phyloP scores from a whole-genome alignment of 345 rosid species.

The Eutrema heterophyllum region DNA sequence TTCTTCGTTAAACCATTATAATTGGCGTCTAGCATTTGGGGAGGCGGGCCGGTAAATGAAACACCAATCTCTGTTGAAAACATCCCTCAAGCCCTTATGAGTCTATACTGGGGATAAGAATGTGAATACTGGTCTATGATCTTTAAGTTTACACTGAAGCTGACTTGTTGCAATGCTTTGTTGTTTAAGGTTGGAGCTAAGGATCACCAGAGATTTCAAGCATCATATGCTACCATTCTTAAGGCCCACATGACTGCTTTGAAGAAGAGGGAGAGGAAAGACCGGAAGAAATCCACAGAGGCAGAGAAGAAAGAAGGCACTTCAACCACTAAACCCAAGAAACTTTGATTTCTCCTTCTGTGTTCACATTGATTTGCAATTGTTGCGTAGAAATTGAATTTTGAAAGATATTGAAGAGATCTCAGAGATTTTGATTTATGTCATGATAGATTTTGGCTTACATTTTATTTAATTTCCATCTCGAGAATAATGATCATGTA shows the following conservation, averaged over 20 bases:
- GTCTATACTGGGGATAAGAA: not conserved
- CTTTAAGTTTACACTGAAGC: not conserved
- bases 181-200: conserved; percentile 67
- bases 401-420: conserved; percentile 21
- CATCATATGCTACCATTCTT: conserved; percentile 87
- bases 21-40: too few species aligned
- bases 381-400: conserved; percentile 11
- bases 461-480: not conserved
- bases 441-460: conserved; percentile 10
- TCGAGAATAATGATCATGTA: not conserved
- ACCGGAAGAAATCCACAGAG: conserved; percentile 66
- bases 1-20: not conserved
- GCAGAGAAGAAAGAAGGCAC: conserved; percentile 44
- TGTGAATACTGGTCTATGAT: not conserved
- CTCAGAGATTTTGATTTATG: conserved; percentile 3
- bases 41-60: too few species aligned
- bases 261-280: conserved; percentile 94
- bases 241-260: conserved; percentile 87
- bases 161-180: conserved; percentile 11
- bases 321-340: conserved; percentile 28
- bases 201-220: conserved; percentile 92
- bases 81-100: too few species aligned
- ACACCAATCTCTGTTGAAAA: too few species aligned
- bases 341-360: conserved; percentile 10
- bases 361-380: conserved; percentile 9